Percentiles rank a stretch among this genome's conserved stretches.
Evolutionary conservation across 805 yeast genomes (phyloP).

Genomic region (Kuraishia capsulata): DNA sequence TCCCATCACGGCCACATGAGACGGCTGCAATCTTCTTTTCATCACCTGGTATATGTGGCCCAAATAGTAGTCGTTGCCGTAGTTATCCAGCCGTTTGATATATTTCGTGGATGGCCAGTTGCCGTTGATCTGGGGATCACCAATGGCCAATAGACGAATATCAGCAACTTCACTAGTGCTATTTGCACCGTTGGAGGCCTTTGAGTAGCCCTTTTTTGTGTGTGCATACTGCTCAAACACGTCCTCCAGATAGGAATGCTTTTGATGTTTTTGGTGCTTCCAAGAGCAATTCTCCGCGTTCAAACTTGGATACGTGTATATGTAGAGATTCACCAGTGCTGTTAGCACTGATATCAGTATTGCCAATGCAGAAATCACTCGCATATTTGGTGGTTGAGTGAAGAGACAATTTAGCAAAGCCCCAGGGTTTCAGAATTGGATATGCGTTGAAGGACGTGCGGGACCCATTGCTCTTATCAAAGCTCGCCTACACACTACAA

Average conservation of each 20-base stretch:
- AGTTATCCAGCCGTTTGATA: conserved; percentile 70
- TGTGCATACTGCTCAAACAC: too few relatives aligned
- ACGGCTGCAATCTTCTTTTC: conserved; percentile 57
- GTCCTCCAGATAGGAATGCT: too few relatives aligned
- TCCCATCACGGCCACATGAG: conserved; percentile 84
- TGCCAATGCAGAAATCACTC: conserved; percentile 2
- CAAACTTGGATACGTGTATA: conserved; percentile 70
- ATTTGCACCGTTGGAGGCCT: too few relatives aligned
- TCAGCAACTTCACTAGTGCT: too few relatives aligned
- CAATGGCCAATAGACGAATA: conserved; percentile 71
- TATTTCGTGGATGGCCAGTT: conserved; percentile 64
- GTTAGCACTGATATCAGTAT: conserved; percentile 29
- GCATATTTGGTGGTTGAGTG: not conserved
- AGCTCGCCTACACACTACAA: too few relatives aligned
- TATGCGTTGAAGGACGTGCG: too few relatives aligned
- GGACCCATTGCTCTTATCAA: too few relatives aligned
- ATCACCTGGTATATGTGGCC: conserved; percentile 74
- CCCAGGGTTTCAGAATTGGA: too few relatives aligned
- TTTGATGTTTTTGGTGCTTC: too few relatives aligned
- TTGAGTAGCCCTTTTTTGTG: too few relatives aligned
- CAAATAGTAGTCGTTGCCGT: conserved; percentile 81
- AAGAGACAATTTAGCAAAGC: not conserved
- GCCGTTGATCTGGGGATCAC: conserved; percentile 97
- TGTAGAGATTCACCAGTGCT: conserved; percentile 45
- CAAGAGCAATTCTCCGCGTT: conserved; percentile 50